phyloP scores from a whole-genome alignment of 2,329 filamentous ascomycete genomes.

The Parastagonospora nodorum region DNA sequence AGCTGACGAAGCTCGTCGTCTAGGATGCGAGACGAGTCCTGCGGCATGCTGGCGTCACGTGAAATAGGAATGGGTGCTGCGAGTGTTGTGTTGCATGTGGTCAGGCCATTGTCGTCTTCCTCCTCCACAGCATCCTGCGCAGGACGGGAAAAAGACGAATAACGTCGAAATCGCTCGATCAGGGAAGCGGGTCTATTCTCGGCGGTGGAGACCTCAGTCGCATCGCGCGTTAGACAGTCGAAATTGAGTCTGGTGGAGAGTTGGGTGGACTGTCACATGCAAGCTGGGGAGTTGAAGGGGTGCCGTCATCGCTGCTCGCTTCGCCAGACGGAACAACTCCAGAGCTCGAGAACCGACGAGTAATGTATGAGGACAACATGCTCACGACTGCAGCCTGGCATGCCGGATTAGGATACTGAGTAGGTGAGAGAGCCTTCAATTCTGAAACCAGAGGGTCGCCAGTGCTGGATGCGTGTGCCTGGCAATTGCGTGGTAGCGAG shows the following conservation, averaged over 20 bases:
- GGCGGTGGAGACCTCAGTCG: slow-evolving; percentile 9
- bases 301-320: slow-evolving; percentile 17
- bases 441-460: neutral
- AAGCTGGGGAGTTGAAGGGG: slow-evolving; percentile 9
- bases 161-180: slow-evolving; percentile 22
- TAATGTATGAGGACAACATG: slow-evolving; percentile 47
- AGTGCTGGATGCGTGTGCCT: neutral
- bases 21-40: slow-evolving; percentile 35
- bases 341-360: slow-evolving; percentile 41
- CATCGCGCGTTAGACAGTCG: slow-evolving; percentile 10
- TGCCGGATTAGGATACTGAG: neutral
- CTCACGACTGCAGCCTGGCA: slow-evolving; percentile 41
- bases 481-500: neutral
- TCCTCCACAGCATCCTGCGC: slow-evolving; percentile 29
- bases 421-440: too few species aligned
- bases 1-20: slow-evolving; percentile 33
- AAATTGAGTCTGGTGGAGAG: slow-evolving; percentile 8
- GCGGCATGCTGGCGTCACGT: slow-evolving; percentile 34
- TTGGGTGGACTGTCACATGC: slow-evolving; percentile 35
- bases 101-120: slow-evolving; percentile 28
- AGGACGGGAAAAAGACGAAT: slow-evolving; percentile 28
- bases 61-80: slow-evolving; percentile 32
- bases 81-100: slow-evolving; percentile 6
- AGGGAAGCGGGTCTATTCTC: slow-evolving; percentile 12
- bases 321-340: slow-evolving; percentile 22